Percentiles rank a stretch among this genome's conserved stretches.
These are phyloP conservation scores for Diaporthe batatas DNA, from an alignment of 2,329 filamentous ascomycete species.

Conservation along the genomic window DNA sequence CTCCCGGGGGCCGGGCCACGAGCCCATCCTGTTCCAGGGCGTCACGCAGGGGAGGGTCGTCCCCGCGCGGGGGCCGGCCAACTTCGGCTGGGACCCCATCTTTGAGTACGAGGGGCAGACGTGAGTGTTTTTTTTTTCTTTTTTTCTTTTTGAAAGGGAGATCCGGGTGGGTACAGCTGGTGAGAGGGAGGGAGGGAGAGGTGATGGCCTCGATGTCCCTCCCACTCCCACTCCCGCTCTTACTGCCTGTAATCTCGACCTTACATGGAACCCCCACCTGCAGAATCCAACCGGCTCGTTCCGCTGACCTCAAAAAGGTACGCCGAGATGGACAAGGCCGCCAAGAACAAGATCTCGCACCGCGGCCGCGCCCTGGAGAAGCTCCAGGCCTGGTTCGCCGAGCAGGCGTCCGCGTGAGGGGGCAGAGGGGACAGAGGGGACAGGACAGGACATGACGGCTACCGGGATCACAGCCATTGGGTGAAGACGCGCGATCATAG, in stretches of 20 bases:
- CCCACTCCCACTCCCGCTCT: not conserved
- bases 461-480: not conserved
- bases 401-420: constrained; percentile 48
- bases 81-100: constrained; percentile 96
- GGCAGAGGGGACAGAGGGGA: too few relatives aligned
- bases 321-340: constrained; percentile 91
- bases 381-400: constrained; percentile 83
- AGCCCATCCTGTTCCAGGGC: constrained; percentile 92
- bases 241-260: not conserved
- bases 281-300: not conserved
- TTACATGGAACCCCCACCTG: too few relatives aligned
- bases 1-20: constrained; percentile 84
- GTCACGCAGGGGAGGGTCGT: constrained; percentile 87
- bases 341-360: constrained; percentile 95
- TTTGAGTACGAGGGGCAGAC: constrained; percentile 95
- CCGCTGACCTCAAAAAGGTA: constrained; percentile 59
- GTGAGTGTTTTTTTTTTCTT: constrained; percentile 54
- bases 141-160: too few relatives aligned
- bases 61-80: constrained; percentile 80
- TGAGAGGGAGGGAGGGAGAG: not conserved
- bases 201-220: not conserved
- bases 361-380: constrained; percentile 89
- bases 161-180: too few relatives aligned
- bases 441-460: too few relatives aligned
- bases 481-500: not conserved